Percentiles rank a stretch among this genome's conserved stretches.
Conservation (phyloP, 2,329 filamentous ascomycete species). For the Aspergillus aculeatinus region DNA sequence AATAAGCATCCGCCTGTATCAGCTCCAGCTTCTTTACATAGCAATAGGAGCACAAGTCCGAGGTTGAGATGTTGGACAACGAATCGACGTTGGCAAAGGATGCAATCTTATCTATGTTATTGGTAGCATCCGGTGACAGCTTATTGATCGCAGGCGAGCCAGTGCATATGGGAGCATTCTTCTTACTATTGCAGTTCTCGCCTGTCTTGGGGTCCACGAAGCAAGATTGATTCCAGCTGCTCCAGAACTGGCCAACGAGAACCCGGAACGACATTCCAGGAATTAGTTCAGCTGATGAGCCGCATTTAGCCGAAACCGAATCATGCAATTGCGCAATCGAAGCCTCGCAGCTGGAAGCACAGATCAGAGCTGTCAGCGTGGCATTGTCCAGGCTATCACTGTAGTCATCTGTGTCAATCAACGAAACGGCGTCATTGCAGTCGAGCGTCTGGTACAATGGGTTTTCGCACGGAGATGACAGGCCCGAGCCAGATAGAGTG, state of each 20-base stretch:
- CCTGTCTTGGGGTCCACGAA: constrained; percentile 1
- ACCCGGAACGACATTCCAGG: background rate
- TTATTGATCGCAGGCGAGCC: no score
- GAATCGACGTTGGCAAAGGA: constrained; percentile 1
- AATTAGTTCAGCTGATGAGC: background rate
- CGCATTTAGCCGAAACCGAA: background rate
- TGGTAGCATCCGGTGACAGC: background rate
- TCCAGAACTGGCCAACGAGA: background rate
- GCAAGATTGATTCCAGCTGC: background rate
- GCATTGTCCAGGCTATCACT: background rate
- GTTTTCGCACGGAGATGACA: background rate
- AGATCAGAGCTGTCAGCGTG: background rate
- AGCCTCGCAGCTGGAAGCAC: background rate
- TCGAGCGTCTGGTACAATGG: background rate
- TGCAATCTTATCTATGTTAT: background rate
- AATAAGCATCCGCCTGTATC: constrained; percentile 27
- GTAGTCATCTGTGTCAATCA: background rate
- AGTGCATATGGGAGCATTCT: no score
- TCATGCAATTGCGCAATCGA: background rate
- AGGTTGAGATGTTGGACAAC: background rate
- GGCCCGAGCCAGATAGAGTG: background rate
- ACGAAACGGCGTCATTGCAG: background rate
- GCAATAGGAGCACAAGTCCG: constrained; percentile 22
- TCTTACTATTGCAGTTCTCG: constrained; percentile 15
- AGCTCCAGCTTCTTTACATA: constrained; percentile 18